Base-by-base conservation (phyloP, 352 stramenopile species). In the Phytophthora podocarpi region DNA sequence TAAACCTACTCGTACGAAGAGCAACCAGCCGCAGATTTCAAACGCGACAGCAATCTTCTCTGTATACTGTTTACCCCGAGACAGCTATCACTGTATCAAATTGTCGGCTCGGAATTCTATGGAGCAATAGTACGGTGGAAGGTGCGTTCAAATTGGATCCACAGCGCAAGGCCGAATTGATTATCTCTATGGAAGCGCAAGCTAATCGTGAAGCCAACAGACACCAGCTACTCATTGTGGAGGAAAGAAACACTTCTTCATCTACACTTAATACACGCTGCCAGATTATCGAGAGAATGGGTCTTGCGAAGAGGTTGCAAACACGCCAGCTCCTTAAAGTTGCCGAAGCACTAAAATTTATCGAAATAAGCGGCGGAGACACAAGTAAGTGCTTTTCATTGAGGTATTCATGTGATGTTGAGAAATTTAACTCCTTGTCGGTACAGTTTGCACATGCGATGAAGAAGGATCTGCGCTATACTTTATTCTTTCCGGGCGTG, bases 11-110 rank as follows among this genome's bases (percentile, higher is more conserved):
- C 23, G 20, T 61, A 21, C 41, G 53, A 27, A 53, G 40, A 36
- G 31, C 41, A 24, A 53, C 39, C 16, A 45, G 28, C 3, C 28
- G 21, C 24, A 32, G 24, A 12, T 21, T 61, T 37, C 51, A 51
- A 2, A 23, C 39, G 0, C 30, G 31, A 27, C 20, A 61, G 5
- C 36, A 37, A 24, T 72, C 67, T 1, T 5, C n/a, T 11, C 12
- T 26, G 36, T 13, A 59, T 28, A 48, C 13, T 16, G 31, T 54
- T 20, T 66, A 66, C 12, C 58, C 49, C 16, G 70, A 82, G 28
- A 75, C 60, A 12, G 77, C 67, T 2, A 65, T 82, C 1, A 72
- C 74, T 9, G 72, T 82, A 63, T 68, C 68, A 6, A 61, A 80
- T 20, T 80, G 63, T 20, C 49, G 78, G 12, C 45, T 84, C 30